phyloP scores from a whole-genome alignment of 805 yeast species.

The Cyberlindnera petersonii region DNA sequence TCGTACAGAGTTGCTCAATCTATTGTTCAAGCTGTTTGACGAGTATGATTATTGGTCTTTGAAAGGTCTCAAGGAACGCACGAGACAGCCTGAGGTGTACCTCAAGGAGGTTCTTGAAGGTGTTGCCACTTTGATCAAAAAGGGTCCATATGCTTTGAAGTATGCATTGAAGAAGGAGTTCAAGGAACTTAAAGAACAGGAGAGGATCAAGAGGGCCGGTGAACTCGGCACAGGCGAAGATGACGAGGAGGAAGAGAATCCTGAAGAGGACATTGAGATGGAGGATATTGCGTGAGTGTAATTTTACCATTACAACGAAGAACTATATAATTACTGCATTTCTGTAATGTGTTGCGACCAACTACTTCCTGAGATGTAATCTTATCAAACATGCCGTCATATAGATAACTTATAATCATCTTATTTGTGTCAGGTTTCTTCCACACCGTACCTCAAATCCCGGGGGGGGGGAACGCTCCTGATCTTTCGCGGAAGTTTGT shows the following conservation, averaged over 20 bases:
- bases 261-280: slow-evolving; percentile 71
- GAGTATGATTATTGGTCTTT: slow-evolving; percentile 96
- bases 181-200: slow-evolving; percentile 72
- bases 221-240: slow-evolving; percentile 37
- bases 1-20: slow-evolving; percentile 82
- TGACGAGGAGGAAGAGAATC: slow-evolving; percentile 52
- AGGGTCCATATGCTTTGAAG: slow-evolving; percentile 93
- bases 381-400: too few species aligned
- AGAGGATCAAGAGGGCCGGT: slow-evolving; percentile 63
- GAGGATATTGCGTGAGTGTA: slow-evolving; percentile 54
- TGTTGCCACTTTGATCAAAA: slow-evolving; percentile 84
- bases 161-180: slow-evolving; percentile 89
- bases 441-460: slow-evolving; percentile 1
- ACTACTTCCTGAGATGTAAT: too few species aligned
- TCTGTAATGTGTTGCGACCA: too few species aligned
- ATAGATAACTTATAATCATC: too few species aligned
- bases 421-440: slow-evolving; percentile 11
- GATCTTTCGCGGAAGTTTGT: slow-evolving; percentile 1
- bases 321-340: too few species aligned
- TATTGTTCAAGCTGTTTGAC: slow-evolving; percentile 84
- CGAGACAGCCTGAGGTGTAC: slow-evolving; percentile 93
- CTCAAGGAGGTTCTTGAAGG: slow-evolving; percentile 86
- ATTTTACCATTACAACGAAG: too few species aligned
- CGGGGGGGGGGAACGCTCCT: not conserved
- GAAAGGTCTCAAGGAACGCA: slow-evolving; percentile 89